A percentile compares a stretch with the other conserved stretches of the same genome.
These are phyloP conservation scores for Fusarium virguliforme DNA, from an alignment of 2,329 filamentous ascomycete genomes.

Conservation along the genomic window DNA sequence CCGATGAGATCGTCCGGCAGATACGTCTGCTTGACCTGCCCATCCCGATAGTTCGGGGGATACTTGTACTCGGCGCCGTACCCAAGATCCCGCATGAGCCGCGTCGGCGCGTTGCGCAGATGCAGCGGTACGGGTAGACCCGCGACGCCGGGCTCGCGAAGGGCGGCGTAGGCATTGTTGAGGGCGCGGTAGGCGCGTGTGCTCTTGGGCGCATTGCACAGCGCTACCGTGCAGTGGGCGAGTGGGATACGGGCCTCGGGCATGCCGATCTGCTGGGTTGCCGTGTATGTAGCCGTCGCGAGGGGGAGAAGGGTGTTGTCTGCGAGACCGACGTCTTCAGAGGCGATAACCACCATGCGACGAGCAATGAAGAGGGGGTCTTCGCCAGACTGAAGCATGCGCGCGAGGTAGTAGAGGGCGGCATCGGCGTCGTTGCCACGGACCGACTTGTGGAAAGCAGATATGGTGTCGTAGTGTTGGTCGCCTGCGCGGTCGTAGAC, in stretches of 20 bases:
- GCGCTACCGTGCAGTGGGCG: constrained; percentile 87
- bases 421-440: constrained; percentile 90
- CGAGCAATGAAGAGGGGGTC: constrained; percentile 94
- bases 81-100: constrained; percentile 92
- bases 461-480: constrained; percentile 98
- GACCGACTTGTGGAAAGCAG: constrained; percentile 95
- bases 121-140: constrained; percentile 88
- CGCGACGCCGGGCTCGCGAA: constrained; percentile 88
- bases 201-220: constrained; percentile 87
- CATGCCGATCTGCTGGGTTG: constrained; percentile 93
- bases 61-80: constrained; percentile 97
- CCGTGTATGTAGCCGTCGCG: constrained; percentile 88
- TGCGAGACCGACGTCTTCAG: constrained; percentile 92
- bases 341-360: constrained; percentile 94
- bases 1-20: constrained; percentile 83
- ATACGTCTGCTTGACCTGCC: constrained; percentile 89
- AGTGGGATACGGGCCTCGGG: constrained; percentile 95
- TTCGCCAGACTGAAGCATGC: constrained; percentile 96
- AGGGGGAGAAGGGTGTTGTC: constrained; percentile 88
- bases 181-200: constrained; percentile 88
- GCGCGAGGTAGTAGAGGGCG: constrained; percentile 91
- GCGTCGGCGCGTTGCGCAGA: constrained; percentile 91
- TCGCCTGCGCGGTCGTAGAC: constrained; percentile 97
- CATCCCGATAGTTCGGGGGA: constrained; percentile 89
- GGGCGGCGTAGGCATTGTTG: constrained; percentile 83